phyloP scores from a whole-genome alignment of 164 flowering plant genomes.

The Cinnamomum micranthum region DNA sequence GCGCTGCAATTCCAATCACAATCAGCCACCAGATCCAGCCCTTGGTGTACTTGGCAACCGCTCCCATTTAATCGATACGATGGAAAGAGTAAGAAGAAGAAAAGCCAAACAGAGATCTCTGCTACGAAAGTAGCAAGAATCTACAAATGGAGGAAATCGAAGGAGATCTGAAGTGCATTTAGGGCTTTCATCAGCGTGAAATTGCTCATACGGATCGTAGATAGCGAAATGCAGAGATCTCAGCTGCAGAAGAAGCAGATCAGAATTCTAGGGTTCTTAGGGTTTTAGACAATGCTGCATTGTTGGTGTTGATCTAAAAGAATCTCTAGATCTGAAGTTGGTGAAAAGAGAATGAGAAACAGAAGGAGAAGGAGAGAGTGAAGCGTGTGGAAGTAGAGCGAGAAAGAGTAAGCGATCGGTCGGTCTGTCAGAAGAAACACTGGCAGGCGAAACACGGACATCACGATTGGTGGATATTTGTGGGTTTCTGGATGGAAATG shows the following conservation, averaged over 20 bases:
- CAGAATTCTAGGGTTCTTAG: background rate
- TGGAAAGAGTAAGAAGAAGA: background rate
- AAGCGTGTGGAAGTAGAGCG: background rate
- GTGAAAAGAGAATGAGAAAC: background rate
- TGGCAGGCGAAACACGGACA: background rate
- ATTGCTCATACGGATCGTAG: too few species aligned
- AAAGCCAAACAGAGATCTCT: background rate
- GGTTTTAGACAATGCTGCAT: background rate
- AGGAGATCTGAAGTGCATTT: background rate
- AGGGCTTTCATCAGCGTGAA: background rate
- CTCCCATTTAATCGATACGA: slow-evolving; percentile 34
- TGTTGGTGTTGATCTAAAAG: background rate
- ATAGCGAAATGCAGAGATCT: background rate
- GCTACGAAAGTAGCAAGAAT: background rate
- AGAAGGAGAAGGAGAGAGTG: background rate
- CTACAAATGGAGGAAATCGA: background rate
- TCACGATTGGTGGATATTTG: too few species aligned
- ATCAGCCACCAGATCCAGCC: slow-evolving; percentile 63
- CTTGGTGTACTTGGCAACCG: slow-evolving; percentile 30
- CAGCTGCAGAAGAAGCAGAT: background rate
- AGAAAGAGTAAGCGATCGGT: background rate
- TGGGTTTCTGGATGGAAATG: background rate
- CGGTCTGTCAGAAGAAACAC: background rate
- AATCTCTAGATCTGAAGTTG: background rate
- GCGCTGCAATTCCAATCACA: slow-evolving; percentile 39